Conservation (phyloP, 306 rosid species). For the Cyclanthera cordifolia region DNA sequence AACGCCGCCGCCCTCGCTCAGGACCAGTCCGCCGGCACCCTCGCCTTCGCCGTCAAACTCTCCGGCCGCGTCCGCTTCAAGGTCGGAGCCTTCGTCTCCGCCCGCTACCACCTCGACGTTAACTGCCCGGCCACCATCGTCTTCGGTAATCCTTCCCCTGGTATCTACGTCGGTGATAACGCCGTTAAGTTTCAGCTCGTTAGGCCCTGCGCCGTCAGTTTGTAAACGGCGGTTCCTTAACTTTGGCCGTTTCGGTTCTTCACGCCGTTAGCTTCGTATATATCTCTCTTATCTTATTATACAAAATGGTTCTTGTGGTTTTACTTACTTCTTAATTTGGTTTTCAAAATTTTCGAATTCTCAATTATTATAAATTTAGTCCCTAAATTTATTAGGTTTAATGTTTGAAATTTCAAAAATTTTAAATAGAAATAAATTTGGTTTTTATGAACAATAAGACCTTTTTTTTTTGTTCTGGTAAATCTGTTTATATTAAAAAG, state of each 20-base stretch:
- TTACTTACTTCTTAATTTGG: background rate
- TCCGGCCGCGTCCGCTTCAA: conserved; percentile 82
- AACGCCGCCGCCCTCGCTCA: conserved; percentile 27
- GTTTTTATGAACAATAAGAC: too few species aligned
- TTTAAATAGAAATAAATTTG: too few species aligned
- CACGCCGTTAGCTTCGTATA: conserved; percentile 16
- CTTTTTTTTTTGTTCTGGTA: too few species aligned
- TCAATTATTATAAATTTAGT: too few species aligned
- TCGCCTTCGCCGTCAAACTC: conserved; percentile 28
- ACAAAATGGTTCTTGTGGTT: too few species aligned
- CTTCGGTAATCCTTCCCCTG: conserved; percentile 27
- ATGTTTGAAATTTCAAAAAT: too few species aligned
- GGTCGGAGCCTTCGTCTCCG: conserved; percentile 58
- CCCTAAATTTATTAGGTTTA: too few species aligned
- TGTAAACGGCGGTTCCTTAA: too few species aligned
- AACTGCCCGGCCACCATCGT: conserved; percentile 59
- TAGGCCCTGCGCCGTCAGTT: conserved; percentile 50
- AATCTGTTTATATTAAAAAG: too few species aligned
- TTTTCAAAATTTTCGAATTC: background rate
- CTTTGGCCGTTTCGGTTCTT: too few species aligned
- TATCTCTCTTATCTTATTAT: background rate
- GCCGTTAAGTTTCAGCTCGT: conserved; percentile 61
- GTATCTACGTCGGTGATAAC: conserved; percentile 32
- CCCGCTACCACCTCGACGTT: conserved; percentile 57
- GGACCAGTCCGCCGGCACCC: conserved; percentile 40